Evolutionary conservation across 1,284 basidiomycete species (phyloP), one percentile per base, ranked within the genome.

Genomic region (Paramarasmius palmivorus): DNA sequence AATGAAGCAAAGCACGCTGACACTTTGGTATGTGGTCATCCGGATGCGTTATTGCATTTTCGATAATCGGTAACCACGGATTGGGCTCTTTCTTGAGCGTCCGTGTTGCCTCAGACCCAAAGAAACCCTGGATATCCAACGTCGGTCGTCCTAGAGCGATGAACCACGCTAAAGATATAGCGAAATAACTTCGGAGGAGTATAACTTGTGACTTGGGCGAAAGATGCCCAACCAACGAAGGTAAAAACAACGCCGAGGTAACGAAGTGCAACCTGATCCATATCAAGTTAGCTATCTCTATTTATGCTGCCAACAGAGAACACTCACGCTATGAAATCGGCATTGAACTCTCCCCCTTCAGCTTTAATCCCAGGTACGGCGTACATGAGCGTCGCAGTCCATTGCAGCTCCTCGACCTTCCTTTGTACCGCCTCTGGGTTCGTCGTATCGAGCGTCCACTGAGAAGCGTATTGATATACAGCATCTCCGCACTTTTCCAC

Each of bases 11-110:
- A 3, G 83, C 71, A 15, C 84, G 75, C 59, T 82, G 78, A 25
- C 78, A 61, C 65, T 86, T 86, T 56, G 75, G 71, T 4, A 84
- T 62, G 63, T 86, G 83, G 54, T 86, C 82, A 60, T 84, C 77
- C 0, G 80, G 77, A 56, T 83, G 78, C 15, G 69, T 57, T 45
- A 81, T 56, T 45, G 75, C 63, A 38, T 71, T 63, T 52, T 79
- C 73, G 29, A 80, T 56, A 56, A 86, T 65, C 19, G 76, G 69
- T 32, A 77, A 67, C 83, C 84, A 85, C 3, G 76, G 68, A 60
- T 82, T 79, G 15, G 77, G 78, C 1, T 68, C 74, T 15, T 60
- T 62, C 0, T 73, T 67, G 38, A 65, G 57, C 14, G 55, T 8
- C 12, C 22, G 44, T 29, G 44, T 14, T 2, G 26, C 32, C 12